Percentiles rank a stretch among this genome's conserved stretches.
phyloP scores from a whole-genome alignment of 2,329 filamentous ascomycete genomes.

The Falciphora oryzae region DNA sequence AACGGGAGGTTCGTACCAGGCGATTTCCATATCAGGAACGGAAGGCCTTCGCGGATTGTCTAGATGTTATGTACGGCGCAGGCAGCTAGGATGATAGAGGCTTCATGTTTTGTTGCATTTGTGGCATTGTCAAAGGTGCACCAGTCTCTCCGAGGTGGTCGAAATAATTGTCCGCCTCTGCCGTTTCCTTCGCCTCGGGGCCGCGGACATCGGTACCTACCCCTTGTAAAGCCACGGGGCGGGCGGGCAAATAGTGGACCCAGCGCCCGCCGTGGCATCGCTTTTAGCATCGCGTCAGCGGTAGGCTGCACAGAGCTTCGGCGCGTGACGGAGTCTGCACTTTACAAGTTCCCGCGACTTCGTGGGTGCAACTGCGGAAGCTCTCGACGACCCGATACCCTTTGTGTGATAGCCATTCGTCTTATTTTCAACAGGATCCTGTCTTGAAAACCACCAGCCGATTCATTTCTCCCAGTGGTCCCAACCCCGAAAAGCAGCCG shows the following conservation, averaged over 20 bases:
- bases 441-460: no score
- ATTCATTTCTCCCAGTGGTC: not conserved
- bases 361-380: no score
- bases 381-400: not conserved
- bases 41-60: not conserved
- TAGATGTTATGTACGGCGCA: not conserved
- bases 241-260: not conserved
- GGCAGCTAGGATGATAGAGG: not conserved
- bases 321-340: not conserved
- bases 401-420: not conserved
- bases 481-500: not conserved
- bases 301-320: not conserved
- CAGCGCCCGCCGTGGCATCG: not conserved
- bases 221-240: not conserved
- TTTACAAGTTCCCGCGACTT: not conserved
- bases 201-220: no score
- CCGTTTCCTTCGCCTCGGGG: no score
- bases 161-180: no score
- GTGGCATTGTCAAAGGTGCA: not conserved
- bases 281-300: not conserved
- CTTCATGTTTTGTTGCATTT: no score
- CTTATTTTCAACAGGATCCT: not conserved
- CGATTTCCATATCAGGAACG: not conserved
- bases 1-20: not conserved
- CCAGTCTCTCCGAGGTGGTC: not conserved